These are phyloP conservation scores for Hordeum vulgare DNA, from an alignment of 176 grass and related monocot species.

Conservation along the genomic window DNA sequence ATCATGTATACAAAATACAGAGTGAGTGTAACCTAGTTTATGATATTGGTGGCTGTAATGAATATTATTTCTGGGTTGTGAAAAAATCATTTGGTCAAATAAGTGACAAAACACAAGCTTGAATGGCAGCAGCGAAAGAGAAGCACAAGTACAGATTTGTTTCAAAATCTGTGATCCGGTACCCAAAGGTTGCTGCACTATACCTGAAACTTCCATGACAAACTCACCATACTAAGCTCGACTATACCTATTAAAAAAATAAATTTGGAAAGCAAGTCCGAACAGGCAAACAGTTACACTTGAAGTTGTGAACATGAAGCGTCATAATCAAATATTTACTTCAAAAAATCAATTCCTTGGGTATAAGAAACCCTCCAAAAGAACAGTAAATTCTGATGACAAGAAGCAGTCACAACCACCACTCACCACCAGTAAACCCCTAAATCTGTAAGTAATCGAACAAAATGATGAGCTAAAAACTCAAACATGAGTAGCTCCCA, in stretches of 20 bases:
- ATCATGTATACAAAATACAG: neutral
- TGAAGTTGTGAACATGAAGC: neutral
- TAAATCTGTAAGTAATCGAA: neutral
- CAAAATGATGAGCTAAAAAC: neutral
- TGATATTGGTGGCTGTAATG: neutral
- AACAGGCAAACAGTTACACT: neutral
- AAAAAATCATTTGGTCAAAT: neutral
- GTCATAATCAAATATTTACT: neutral
- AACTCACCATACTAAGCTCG: neutral
- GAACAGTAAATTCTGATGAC: too few relatives aligned
- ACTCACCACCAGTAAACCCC: neutral
- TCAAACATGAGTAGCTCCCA: neutral
- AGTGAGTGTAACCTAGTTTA: neutral
- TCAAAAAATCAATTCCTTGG: neutral
- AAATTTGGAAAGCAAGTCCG: neutral
- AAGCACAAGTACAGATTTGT: neutral
- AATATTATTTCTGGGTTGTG: neutral
- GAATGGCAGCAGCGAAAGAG: neutral
- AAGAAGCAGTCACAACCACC: neutral
- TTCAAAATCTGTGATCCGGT: neutral
- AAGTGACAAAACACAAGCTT: neutral
- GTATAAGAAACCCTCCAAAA: neutral
- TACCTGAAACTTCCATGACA: neutral
- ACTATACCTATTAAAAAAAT: neutral
- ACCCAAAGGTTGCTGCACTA: neutral